Percentiles rank a stretch among this genome's conserved stretches.
Evolutionary conservation across 768 basidiomycete species (phyloP).

Genomic region (Dendrothele bispora): DNA sequence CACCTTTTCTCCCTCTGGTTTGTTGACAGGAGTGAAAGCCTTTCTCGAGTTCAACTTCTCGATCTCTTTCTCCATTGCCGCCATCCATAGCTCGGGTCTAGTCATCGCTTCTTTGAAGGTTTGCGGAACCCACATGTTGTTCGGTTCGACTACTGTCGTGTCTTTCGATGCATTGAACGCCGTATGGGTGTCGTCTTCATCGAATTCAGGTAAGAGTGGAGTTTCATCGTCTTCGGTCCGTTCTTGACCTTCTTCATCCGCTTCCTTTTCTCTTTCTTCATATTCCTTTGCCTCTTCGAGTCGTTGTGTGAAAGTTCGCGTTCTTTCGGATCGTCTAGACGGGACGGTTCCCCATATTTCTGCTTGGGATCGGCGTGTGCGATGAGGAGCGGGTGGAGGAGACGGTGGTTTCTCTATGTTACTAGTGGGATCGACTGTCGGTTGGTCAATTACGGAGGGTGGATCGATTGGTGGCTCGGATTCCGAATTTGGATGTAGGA

Average conservation of each 20-base stretch:
- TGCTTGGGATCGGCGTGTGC: neutral
- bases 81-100: slow-evolving; percentile 2
- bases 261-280: neutral
- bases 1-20: neutral
- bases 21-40: slow-evolving; percentile 2
- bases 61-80: neutral
- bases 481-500: neutral
- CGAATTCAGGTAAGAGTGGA: neutral
- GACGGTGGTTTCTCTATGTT: neutral
- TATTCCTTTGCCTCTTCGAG: neutral
- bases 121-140: neutral
- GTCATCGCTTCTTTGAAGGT: neutral
- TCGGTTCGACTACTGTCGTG: neutral
- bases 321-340: neutral
- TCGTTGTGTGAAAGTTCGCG: neutral
- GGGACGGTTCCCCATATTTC: too few species aligned
- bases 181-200: neutral
- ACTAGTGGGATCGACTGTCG: neutral
- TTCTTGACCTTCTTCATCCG: neutral
- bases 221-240: neutral
- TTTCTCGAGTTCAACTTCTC: neutral
- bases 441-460: neutral
- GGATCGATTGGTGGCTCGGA: neutral
- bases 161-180: neutral
- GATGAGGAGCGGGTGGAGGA: neutral